Percentiles rank a stretch among this genome's conserved stretches.
Conservation (phyloP, 192 early-diverging fungal genomes). For the Chytriomyces sp. region DNA sequence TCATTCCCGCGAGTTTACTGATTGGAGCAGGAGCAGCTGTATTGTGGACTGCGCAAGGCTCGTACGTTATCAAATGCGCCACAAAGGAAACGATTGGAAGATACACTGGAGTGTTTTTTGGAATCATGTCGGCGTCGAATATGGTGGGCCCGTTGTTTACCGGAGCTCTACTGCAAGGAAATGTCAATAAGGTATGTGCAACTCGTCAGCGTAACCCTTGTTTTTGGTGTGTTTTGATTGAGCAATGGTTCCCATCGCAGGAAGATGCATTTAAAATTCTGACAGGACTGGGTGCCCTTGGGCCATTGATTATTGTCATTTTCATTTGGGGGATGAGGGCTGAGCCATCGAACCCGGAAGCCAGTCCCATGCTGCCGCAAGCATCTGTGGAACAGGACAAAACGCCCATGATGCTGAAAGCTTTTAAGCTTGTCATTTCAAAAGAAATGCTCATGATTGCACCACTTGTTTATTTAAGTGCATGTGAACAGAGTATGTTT, state of each 20-base stretch:
- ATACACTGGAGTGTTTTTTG: slow-evolving; percentile 32
- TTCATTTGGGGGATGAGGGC: slow-evolving; percentile 18
- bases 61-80: slow-evolving; percentile 21
- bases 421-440: slow-evolving; percentile 7
- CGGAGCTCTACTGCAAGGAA: neutral
- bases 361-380: neutral
- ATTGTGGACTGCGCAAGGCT: slow-evolving; percentile 32
- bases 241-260: neutral
- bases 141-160: slow-evolving; percentile 23
- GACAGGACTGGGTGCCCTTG: slow-evolving; percentile 22
- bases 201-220: no score
- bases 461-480: slow-evolving; percentile 17
- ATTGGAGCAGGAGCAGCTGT: slow-evolving; percentile 33
- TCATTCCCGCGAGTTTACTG: slow-evolving; percentile 12
- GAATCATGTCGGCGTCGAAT: neutral
- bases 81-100: slow-evolving; percentile 25
- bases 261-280: slow-evolving; percentile 33
- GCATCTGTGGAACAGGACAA: neutral
- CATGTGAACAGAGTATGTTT: slow-evolving; percentile 29
- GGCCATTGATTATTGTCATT: slow-evolving; percentile 23
- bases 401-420: slow-evolving; percentile 23
- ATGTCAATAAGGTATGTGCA: slow-evolving; percentile 18
- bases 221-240: neutral
- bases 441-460: slow-evolving; percentile 24
- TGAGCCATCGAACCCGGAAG: slow-evolving; percentile 13